These are phyloP conservation scores for Fraxinus cuspidata DNA, from an alignment of 257 asterid genomes.

Conservation along the genomic window DNA sequence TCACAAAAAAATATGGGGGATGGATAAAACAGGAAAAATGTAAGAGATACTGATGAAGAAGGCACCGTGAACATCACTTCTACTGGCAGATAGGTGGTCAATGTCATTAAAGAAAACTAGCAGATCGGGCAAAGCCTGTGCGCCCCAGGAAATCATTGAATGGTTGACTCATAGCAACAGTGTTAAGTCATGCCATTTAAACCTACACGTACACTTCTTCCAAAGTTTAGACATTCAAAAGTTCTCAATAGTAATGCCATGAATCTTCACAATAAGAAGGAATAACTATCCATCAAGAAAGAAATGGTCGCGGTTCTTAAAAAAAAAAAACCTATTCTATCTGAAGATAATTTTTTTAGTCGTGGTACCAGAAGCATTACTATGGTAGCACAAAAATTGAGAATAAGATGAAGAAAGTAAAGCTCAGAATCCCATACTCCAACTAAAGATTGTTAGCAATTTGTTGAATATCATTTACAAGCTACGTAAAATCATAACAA, in stretches of 20 bases:
- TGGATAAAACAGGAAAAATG: too few relatives aligned
- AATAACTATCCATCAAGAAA: slow-evolving; percentile 15
- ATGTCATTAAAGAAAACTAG: background rate
- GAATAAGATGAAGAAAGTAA: background rate
- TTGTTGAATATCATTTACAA: slow-evolving; percentile 4
- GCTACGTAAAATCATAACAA: slow-evolving; percentile 6
- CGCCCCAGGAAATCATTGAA: background rate
- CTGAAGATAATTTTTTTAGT: background rate
- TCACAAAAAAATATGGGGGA: background rate
- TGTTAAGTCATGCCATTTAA: background rate
- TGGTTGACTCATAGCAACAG: background rate
- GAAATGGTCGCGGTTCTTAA: background rate
- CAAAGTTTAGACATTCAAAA: too few relatives aligned
- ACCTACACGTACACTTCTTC: background rate
- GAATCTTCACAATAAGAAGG: background rate
- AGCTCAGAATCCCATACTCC: slow-evolving; percentile 8
- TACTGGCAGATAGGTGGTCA: background rate
- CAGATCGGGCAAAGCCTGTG: background rate
- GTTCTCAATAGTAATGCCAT: too few relatives aligned
- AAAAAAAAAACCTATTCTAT: background rate
- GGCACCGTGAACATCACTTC: background rate
- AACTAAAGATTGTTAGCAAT: background rate
- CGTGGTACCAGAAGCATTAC: background rate
- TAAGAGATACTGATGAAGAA: background rate
- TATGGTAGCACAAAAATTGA: background rate